Percentiles rank a stretch among this genome's conserved stretches.
These are phyloP conservation scores for Brasilioporus rufonigricans DNA, from an alignment of 768 basidiomycete species.

Conservation along the genomic window DNA sequence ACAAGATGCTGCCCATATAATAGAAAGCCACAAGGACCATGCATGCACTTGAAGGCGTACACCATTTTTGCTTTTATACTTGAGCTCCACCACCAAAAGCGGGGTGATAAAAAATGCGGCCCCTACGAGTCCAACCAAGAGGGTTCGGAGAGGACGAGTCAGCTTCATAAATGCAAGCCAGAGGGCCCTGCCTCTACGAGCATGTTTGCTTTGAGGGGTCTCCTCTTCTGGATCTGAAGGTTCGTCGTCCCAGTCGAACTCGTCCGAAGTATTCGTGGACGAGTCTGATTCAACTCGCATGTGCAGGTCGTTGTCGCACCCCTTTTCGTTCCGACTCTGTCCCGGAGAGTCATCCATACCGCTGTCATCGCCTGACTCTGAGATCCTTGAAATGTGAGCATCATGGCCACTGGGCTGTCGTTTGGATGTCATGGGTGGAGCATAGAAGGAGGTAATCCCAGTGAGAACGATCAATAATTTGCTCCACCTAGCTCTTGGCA, in stretches of 20 bases:
- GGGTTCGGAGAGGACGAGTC: slow-evolving; percentile 53
- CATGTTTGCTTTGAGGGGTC: slow-evolving; percentile 36
- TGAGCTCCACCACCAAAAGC: slow-evolving; percentile 62
- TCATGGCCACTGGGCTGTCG: slow-evolving; percentile 10
- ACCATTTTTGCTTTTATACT: slow-evolving; percentile 45
- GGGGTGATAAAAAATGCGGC: slow-evolving; percentile 66
- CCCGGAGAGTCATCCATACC: not conserved
- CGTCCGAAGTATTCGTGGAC: slow-evolving; percentile 62
- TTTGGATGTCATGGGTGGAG: slow-evolving; percentile 13
- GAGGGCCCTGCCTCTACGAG: slow-evolving; percentile 59
- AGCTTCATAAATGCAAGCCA: slow-evolving; percentile 69
- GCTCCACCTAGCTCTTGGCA: slow-evolving; percentile 9
- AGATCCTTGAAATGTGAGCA: not conserved
- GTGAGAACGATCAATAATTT: not conserved
- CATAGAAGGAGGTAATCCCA: not conserved
- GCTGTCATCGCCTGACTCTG: slow-evolving; percentile 9
- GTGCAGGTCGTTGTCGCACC: slow-evolving; percentile 7
- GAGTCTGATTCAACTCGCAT: slow-evolving; percentile 30
- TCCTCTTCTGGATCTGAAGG: slow-evolving; percentile 30
- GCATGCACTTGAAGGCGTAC: slow-evolving; percentile 56
- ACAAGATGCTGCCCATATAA: slow-evolving; percentile 63
- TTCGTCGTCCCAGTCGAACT: slow-evolving; percentile 76
- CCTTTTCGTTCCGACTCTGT: slow-evolving; percentile 11
- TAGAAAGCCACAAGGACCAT: slow-evolving; percentile 67
- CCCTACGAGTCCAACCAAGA: slow-evolving; percentile 59